Base-by-base conservation (phyloP, 441 rosid genomes). In the Bruguiera hainesii region DNA sequence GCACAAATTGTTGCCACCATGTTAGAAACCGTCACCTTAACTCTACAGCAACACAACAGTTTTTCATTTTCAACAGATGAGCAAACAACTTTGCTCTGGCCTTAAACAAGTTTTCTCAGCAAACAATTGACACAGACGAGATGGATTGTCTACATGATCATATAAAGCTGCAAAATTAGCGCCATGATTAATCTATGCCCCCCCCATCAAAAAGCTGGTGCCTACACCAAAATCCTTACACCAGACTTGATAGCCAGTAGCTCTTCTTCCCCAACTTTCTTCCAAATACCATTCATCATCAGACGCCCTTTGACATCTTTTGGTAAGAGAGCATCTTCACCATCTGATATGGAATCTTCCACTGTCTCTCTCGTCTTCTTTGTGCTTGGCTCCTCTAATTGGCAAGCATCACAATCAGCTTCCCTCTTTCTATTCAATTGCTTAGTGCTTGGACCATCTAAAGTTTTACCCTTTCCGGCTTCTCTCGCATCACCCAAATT, bases 221-320 rank as follows among this genome's bases (percentile, higher is more conserved):
- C 53, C 60, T 80, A 82, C 23, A 85, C 66, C 75, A 76, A 71
- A 73, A 88, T 75, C 77, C 79, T 73, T 57, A 87, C 73, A 50
- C 68, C 66, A 58, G 96, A 81, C 57, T 74, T 73, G 16, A 84
- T 79, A 18, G 56, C 66, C 5, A 67, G 69, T 0, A 87, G 70
- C 74, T 87, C 92, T 63, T 78, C 81, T 48, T 74, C 76, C 56
- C 78, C 69, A 5, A 85, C 74, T 64, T 76, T 76, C 82, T 83
- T 79, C 97, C 91, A 85, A 25, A 73, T 73, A 11, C 93, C 94
- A 37, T 77, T 81, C 30, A 86, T 75, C 85, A 79, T 61, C 63
- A 91, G 75, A 72, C 69, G 80, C 57, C 93, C 85, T 56, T 58
- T 28, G 6, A 64, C 58, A 53, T 71, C 85, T 28, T 71, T 60